A percentile compares a stretch with the other conserved stretches of the same genome.
phyloP scores from a whole-genome alignment of 2,329 filamentous ascomycete species.

The Colletotrichum theobromicola region DNA sequence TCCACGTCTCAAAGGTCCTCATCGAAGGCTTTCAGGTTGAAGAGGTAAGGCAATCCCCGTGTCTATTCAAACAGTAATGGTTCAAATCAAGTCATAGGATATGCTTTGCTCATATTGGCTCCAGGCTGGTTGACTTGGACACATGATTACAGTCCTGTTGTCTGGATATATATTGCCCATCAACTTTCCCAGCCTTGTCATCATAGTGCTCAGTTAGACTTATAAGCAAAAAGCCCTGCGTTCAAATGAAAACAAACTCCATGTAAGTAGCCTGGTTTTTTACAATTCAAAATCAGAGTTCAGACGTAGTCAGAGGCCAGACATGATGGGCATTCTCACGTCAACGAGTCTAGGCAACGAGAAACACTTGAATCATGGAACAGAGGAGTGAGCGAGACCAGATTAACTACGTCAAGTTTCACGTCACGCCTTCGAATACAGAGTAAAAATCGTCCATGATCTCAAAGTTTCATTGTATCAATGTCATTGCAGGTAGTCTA shows the following conservation, averaged over 20 bases:
- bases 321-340: not conserved
- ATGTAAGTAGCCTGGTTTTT: no score
- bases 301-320: not conserved
- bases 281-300: not conserved
- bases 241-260: no score
- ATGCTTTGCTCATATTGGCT: not conserved
- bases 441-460: no score
- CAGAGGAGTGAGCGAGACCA: not conserved
- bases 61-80: not conserved
- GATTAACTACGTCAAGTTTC: not conserved
- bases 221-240: not conserved
- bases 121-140: not conserved
- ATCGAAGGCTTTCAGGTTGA: not conserved
- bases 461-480: not conserved
- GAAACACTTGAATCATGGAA: not conserved
- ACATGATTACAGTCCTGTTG: no score
- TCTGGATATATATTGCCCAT: not conserved
- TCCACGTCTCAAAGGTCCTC: not conserved
- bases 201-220: not conserved
- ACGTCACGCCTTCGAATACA: not conserved
- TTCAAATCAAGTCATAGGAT: not conserved
- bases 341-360: not conserved
- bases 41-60: not conserved
- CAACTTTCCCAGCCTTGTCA: not conserved
- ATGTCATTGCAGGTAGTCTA: fast-evolving